These are phyloP conservation scores for Trichoderma sp. DNA, from an alignment of 2,329 filamentous ascomycete species.

Conservation along the genomic window DNA sequence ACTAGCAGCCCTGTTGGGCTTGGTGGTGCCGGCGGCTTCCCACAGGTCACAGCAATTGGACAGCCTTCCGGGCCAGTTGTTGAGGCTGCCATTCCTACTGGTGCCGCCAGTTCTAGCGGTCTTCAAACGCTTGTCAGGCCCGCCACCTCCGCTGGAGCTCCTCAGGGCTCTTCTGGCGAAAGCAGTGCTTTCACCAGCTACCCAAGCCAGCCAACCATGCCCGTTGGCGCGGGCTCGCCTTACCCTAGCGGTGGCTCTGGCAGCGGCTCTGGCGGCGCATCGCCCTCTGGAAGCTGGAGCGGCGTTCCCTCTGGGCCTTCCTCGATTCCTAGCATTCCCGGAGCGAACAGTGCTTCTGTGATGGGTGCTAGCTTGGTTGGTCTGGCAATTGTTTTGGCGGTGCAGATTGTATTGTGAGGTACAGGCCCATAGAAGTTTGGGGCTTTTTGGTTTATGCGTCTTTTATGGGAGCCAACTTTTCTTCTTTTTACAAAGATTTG, in stretches of 20 bases:
- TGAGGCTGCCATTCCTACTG: conserved; percentile 3
- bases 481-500: neutral
- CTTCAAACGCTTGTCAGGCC: conserved; percentile 30
- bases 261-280: conserved; percentile 27
- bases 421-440: neutral
- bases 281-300: conserved; percentile 29
- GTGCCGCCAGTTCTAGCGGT: conserved; percentile 18
- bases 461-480: conserved; percentile 5
- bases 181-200: conserved; percentile 33
- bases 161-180: conserved; percentile 32
- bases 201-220: conserved; percentile 24
- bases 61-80: conserved; percentile 22
- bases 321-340: conserved; percentile 38
- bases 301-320: conserved; percentile 23
- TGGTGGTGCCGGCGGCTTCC: neutral
- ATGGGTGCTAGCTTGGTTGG: conserved; percentile 33
- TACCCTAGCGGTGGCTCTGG: conserved; percentile 26
- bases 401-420: conserved; percentile 36
- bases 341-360: conserved; percentile 51
- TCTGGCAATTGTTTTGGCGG: conserved; percentile 32
- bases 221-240: conserved; percentile 6
- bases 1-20: conserved; percentile 32
- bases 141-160: conserved; percentile 20
- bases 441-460: neutral
- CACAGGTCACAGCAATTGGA: conserved; percentile 23